These are phyloP conservation scores for Umbelopsis sp. DNA, from an alignment of 192 early-diverging fungal genomes.

Conservation along the genomic window DNA sequence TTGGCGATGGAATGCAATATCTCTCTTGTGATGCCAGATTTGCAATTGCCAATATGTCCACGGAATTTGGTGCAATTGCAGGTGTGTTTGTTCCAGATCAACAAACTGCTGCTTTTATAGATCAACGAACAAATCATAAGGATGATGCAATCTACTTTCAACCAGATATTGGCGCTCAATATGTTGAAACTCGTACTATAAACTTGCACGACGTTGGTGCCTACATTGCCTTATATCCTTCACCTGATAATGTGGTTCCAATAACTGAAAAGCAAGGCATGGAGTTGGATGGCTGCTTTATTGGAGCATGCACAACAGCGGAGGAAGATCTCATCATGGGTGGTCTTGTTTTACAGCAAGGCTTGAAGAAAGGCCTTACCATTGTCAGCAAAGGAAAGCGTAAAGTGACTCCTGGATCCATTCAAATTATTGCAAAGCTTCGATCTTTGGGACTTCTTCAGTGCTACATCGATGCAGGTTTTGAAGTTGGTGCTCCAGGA, in stretches of 20 bases:
- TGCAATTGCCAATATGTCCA: constrained; percentile 82
- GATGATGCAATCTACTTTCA: constrained; percentile 72
- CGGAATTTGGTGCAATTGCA: constrained; percentile 85
- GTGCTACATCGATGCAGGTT: constrained; percentile 75
- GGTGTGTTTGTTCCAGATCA: constrained; percentile 80
- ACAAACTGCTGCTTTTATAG: constrained; percentile 72
- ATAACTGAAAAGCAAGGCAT: constrained; percentile 58
- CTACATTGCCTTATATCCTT: constrained; percentile 69
- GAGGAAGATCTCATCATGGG: constrained; percentile 83
- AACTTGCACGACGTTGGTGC: constrained; percentile 72
- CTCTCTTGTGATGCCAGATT: constrained; percentile 83
- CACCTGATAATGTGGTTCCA: constrained; percentile 75
- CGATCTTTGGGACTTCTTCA: constrained; percentile 72
- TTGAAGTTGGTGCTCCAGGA: constrained; percentile 74
- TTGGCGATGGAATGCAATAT: constrained; percentile 74
- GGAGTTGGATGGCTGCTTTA: constrained; percentile 79
- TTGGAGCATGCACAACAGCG: constrained; percentile 82
- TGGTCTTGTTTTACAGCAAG: constrained; percentile 73
- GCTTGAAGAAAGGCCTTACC: constrained; percentile 68
- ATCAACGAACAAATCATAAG: constrained; percentile 75
- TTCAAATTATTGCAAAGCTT: constrained; percentile 78
- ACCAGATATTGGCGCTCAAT: constrained; percentile 72
- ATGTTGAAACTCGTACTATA: constrained; percentile 78
- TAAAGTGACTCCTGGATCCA: constrained; percentile 76
- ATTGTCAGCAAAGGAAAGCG: constrained; percentile 64